Evolutionary conservation across 1,284 basidiomycete species (phyloP).

Genomic region (Butyriboletus appendiculatus): DNA sequence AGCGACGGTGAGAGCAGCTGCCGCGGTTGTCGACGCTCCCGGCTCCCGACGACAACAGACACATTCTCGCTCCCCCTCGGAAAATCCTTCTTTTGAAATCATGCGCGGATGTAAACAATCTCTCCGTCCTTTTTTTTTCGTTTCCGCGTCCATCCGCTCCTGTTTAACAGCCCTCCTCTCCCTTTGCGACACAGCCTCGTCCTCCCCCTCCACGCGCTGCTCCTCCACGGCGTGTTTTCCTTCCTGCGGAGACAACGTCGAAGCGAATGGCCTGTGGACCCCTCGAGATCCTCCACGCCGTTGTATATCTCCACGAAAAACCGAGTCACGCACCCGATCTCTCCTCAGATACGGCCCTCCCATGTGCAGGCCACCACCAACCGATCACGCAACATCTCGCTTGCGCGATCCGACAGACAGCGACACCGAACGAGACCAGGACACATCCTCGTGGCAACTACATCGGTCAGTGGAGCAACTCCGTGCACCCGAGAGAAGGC

Average conservation of each 20-base stretch:
- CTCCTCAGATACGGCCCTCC: constrained; percentile 3
- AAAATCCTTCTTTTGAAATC: constrained; percentile 22
- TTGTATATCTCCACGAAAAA: constrained; percentile 18
- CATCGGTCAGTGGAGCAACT: constrained; percentile 15
- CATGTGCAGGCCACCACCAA: constrained; percentile 26
- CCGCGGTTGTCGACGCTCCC: constrained; percentile 27
- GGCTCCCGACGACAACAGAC: constrained; percentile 32
- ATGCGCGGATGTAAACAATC: constrained; percentile 34
- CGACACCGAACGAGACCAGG: constrained; percentile 37
- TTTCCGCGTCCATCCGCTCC: constrained; percentile 30
- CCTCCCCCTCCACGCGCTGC: constrained; percentile 6
- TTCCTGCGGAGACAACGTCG: constrained; percentile 6
- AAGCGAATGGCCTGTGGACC: constrained; percentile 28
- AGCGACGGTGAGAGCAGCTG: constrained; percentile 20
- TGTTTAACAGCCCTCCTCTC: constrained; percentile 4
- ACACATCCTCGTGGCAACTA: constrained; percentile 26
- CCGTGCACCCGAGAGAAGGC: constrained; percentile 10
- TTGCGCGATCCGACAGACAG: constrained; percentile 25
- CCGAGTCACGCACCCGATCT: constrained; percentile 21
- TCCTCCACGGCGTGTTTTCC: constrained; percentile 9
- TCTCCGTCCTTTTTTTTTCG: constrained; percentile 22
- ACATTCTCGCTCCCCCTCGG: constrained; percentile 14
- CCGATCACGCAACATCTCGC: constrained; percentile 8
- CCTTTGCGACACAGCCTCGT: constrained; percentile 3
- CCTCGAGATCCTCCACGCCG: constrained; percentile 12